Evolutionary conservation across 345 rosid genomes (phyloP), one percentile per base, ranked within the genome.

Genomic region (Salix brachista): DNA sequence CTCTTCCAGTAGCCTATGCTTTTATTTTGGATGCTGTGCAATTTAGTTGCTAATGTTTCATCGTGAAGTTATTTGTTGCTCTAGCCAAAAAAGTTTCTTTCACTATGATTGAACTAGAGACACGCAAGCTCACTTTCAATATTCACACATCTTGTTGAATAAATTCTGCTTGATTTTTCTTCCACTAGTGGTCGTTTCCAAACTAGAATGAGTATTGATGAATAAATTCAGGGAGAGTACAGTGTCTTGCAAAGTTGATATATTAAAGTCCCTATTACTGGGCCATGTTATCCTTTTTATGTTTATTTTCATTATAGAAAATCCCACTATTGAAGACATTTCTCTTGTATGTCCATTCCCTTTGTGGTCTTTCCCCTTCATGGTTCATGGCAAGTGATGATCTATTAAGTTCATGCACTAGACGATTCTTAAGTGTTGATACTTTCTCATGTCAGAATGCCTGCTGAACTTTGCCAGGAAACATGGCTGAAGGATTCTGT

Each of bases 401-500:
- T 74, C 56, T 0, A 58, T 21, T 67, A 21, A 48, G 58, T 78
- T 82, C 32, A 10, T 8, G 17, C 25, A 11, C 4, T 70, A 28
- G 64, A 25, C 4, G 64, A 58, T 23, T 73, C 68, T 71, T 85
- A 70, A 78, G 74, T 65, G 54, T 78, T 68, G 79, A 64, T 74
- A 58, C 71, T 67, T 73, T 79, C 87, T 84, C 75, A 84, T 82
- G 62, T 80, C 84, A 68, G 75, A 74, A 70, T 81, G 77, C 70
- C 66, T 79, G 64, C 81, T 84, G 80, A 78, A 83, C 75, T 81
- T 86, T 85, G 79, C 79, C 92, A 96, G 97, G 99, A 96, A 88
- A 83, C 58, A 69, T 93, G 99, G 98, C 86, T 96, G 72, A 91
- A 86, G 80, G 97, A 90, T 79, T 78, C 89, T 67, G 97, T 91